Evolutionary conservation across 768 basidiomycete species (phyloP).

Genomic region (Pleurotus citrinopileatus): DNA sequence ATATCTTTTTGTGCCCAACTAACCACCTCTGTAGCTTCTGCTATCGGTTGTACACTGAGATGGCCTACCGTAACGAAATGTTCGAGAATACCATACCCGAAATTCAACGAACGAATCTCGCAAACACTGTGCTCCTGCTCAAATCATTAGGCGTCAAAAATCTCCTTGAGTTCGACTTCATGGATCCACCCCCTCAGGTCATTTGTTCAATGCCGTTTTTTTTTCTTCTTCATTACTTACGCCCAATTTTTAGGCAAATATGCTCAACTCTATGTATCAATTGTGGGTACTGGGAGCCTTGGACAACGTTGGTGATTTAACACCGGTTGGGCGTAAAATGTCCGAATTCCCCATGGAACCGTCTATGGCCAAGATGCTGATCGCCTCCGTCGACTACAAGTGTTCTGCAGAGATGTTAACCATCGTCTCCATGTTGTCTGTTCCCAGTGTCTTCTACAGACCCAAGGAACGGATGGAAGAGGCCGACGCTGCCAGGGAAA

Average conservation of each 20-base stretch:
- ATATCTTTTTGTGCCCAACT: not conserved
- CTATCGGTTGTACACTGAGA: conserved; percentile 96
- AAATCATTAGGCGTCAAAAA: conserved; percentile 98
- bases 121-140: conserved; percentile 91
- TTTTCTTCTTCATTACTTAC: not conserved
- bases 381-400: conserved; percentile 88
- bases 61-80: conserved; percentile 94
- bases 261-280: conserved; percentile 99
- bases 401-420: conserved; percentile 97
- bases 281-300: conserved; percentile 98
- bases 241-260: conserved; percentile 73
- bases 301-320: conserved; percentile 97
- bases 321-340: conserved; percentile 92
- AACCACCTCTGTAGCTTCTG: conserved; percentile 62
- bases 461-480: conserved; percentile 98
- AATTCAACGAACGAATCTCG: conserved; percentile 96
- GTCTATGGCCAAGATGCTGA: conserved; percentile 98
- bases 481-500: conserved; percentile 94
- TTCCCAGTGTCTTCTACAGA: conserved; percentile 96
- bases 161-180: conserved; percentile 96
- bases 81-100: conserved; percentile 97
- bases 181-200: conserved; percentile 99
- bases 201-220: conserved; percentile 10
- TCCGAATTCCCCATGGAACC: conserved; percentile 99
- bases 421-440: conserved; percentile 98